Conservation (phyloP, 2,329 filamentous ascomycete genomes). For the Fusarium burgessii region DNA sequence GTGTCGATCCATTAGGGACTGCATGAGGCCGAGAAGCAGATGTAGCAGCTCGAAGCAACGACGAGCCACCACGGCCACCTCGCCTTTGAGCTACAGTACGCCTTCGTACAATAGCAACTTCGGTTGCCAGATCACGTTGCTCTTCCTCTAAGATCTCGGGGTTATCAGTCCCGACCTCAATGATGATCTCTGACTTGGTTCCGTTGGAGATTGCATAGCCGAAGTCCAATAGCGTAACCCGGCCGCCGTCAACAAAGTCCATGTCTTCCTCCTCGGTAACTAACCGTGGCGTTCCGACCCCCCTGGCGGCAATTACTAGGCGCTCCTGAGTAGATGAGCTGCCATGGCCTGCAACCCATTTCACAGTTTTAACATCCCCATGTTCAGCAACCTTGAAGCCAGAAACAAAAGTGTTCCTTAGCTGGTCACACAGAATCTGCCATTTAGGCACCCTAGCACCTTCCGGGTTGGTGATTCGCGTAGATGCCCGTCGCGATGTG, state of each 20-base stretch:
- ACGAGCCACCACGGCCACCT: slow-evolving; percentile 55
- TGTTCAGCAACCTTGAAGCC: slow-evolving; percentile 75
- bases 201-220: slow-evolving; percentile 71
- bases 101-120: slow-evolving; percentile 82
- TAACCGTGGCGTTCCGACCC: slow-evolving; percentile 69
- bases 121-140: slow-evolving; percentile 77
- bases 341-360: slow-evolving; percentile 74
- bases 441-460: slow-evolving; percentile 69
- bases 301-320: slow-evolving; percentile 78
- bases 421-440: slow-evolving; percentile 75
- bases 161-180: slow-evolving; percentile 79
- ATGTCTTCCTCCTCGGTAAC: slow-evolving; percentile 77
- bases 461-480: slow-evolving; percentile 46
- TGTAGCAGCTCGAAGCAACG: slow-evolving; percentile 63
- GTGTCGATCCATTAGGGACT: slow-evolving; percentile 49
- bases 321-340: slow-evolving; percentile 63
- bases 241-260: slow-evolving; percentile 82
- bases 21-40: slow-evolving; percentile 50
- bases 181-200: slow-evolving; percentile 67
- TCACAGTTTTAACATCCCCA: slow-evolving; percentile 74
- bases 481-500: slow-evolving; percentile 50
- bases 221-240: slow-evolving; percentile 80
- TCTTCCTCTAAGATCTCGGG: slow-evolving; percentile 80
- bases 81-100: slow-evolving; percentile 76
- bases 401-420: slow-evolving; percentile 76